Percentiles rank a stretch among this genome's conserved stretches.
These are phyloP conservation scores for Atractiella rhizophila DNA, from an alignment of 768 basidiomycete genomes.

Conservation along the genomic window DNA sequence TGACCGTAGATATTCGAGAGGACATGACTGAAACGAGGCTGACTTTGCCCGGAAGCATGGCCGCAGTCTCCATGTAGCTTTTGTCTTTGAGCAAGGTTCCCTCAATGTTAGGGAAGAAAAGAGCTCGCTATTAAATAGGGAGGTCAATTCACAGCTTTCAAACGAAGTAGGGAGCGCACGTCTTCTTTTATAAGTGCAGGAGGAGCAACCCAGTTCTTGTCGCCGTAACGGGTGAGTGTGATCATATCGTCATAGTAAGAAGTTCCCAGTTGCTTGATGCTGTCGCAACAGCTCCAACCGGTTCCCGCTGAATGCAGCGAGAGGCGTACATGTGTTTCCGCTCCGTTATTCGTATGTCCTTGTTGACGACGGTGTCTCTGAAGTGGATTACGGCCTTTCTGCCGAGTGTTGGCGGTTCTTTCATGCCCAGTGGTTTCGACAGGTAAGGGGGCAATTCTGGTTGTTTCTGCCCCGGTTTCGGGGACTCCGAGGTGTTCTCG, in stretches of 20 bases:
- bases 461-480: background rate
- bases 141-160: background rate
- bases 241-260: conserved; percentile 77
- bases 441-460: conserved; percentile 15
- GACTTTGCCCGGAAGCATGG: conserved; percentile 46
- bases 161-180: background rate
- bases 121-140: conserved; percentile 39
- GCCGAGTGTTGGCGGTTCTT: conserved; percentile 37
- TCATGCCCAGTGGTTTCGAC: conserved; percentile 46
- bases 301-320: background rate
- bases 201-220: conserved; percentile 86
- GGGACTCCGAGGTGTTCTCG: conserved; percentile 3
- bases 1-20: conserved; percentile 65
- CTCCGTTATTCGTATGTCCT: conserved; percentile 43
- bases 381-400: conserved; percentile 35
- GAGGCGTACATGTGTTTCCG: conserved; percentile 25
- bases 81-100: conserved; percentile 40
- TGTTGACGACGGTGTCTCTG: conserved; percentile 43
- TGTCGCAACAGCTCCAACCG: conserved; percentile 15
- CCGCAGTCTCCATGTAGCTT: conserved; percentile 44
- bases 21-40: conserved; percentile 60
- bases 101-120: conserved; percentile 66
- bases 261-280: conserved; percentile 39
- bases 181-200: conserved; percentile 43
- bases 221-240: conserved; percentile 52